These are phyloP conservation scores for Nematocida sp. DNA, from an alignment of 371 early-diverging fungal species.

Conservation along the genomic window DNA sequence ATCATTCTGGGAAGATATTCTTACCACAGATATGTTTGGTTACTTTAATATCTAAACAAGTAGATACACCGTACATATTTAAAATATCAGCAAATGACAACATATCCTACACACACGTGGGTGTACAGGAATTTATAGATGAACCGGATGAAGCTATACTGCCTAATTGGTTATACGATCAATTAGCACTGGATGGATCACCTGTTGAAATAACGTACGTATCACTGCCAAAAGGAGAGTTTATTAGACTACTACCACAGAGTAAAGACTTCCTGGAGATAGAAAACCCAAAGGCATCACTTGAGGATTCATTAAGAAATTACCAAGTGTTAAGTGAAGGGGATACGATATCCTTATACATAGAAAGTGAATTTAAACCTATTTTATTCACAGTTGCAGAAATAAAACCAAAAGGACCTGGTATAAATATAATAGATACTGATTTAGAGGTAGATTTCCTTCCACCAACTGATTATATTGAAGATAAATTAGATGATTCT, in stretches of 20 bases:
- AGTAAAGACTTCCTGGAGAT: conserved; percentile 92
- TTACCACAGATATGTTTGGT: conserved; percentile 66
- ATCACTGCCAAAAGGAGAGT: conserved; percentile 78
- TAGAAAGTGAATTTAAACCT: conserved; percentile 75
- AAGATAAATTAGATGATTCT: conserved; percentile 71
- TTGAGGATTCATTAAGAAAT: conserved; percentile 90
- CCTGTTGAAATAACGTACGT: conserved; percentile 78
- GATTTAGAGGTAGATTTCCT: conserved; percentile 97
- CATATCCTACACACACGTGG: conserved; percentile 76
- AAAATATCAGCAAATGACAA: conserved; percentile 66
- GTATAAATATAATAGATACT: conserved; percentile 91
- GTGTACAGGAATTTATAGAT: conserved; percentile 95
- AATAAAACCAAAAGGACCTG: conserved; percentile 77
- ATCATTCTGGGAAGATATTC: conserved; percentile 69
- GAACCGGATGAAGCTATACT: conserved; percentile 88
- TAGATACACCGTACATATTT: conserved; percentile 70
- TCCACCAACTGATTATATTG: conserved; percentile 90
- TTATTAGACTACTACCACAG: conserved; percentile 95
- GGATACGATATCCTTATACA: conserved; percentile 84
- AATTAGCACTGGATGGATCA: conserved; percentile 75
- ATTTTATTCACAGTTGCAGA: conserved; percentile 86
- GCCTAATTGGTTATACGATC: conserved; percentile 96
- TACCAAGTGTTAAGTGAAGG: conserved; percentile 87
- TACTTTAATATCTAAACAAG: conserved; percentile 63
- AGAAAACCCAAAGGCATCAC: conserved; percentile 89